These are phyloP conservation scores for Calocera viscosa DNA, from an alignment of 768 basidiomycete species.

Conservation along the genomic window DNA sequence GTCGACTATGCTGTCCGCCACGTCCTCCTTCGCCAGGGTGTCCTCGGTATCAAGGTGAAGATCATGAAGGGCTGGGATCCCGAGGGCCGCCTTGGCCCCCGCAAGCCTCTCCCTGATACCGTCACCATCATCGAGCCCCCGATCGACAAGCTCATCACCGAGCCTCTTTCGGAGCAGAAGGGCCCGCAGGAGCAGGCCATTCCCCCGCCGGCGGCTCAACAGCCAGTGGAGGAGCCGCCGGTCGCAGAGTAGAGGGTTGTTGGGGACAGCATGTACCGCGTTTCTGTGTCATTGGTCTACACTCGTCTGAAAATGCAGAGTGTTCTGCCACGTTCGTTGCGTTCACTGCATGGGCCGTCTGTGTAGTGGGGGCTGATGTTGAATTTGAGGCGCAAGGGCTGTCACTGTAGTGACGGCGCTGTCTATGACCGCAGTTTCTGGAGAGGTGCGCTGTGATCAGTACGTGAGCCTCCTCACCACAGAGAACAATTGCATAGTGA, in stretches of 20 bases:
- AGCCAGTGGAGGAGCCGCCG: slow-evolving; percentile 11
- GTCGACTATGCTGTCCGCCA: slow-evolving; percentile 97
- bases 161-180: slow-evolving; percentile 81
- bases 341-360: background rate
- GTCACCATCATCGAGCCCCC: slow-evolving; percentile 84
- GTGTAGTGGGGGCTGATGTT: background rate
- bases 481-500: too few relatives aligned
- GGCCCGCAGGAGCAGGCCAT: slow-evolving; percentile 34
- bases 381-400: too few relatives aligned
- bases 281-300: background rate
- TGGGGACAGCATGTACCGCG: background rate
- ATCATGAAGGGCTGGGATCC: slow-evolving; percentile 98
- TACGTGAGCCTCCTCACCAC: too few relatives aligned
- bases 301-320: background rate
- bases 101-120: slow-evolving; percentile 88
- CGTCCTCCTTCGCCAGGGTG: slow-evolving; percentile 96
- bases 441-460: too few relatives aligned
- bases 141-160: slow-evolving; percentile 76
- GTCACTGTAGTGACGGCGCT: too few relatives aligned
- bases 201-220: slow-evolving; percentile 16
- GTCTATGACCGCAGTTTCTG: too few relatives aligned
- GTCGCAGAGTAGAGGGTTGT: background rate
- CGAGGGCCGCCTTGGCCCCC: slow-evolving; percentile 76
- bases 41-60: slow-evolving; percentile 99
- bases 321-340: background rate